Evolutionary conservation across 202 grass and related monocot species (phyloP), one percentile per base, ranked within the genome.

Genomic region (Miscanthus sacchariflorus): DNA sequence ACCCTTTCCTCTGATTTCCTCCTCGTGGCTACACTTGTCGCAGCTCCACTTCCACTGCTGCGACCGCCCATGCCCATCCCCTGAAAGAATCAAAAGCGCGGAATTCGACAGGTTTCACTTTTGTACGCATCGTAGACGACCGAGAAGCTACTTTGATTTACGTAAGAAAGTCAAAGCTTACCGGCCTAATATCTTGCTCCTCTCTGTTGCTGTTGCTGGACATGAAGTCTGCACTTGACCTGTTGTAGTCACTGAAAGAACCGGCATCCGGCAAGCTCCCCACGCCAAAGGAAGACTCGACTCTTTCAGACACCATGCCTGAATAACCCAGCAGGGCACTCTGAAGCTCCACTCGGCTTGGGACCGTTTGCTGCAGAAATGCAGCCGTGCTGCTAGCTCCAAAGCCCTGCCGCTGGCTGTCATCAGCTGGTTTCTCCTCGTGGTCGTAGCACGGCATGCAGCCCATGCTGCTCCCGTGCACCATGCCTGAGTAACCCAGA

Each of bases 1-100:
- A 70, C 59, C 58, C 30, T 70, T 46, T 84, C 87, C 78, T 91
- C 91, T 40, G 89, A 71, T 91, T 80, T 93, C 76, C 83, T 95
- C 73, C 80, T 93, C 45, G 90, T 88, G 27, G 74, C 54, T 43
- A 85, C 88, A 76, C 85, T 83, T 39, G 36, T 54, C 24, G 46
- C 75, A 5, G 81, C 77, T 79, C 81, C 88, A 75, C 70, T 90
- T 84, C 72, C 74, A 70, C 72, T 68, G 24, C 87, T 91, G 52
- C 90, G 87, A 66, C 74, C 79, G 39, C 43, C 48, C 80, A 77
- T 79, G 39, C 43, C 48, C 80, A 77, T 90, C 74, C 77, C 66
- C 93, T 97, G 79, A n/a, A 87, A 85, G 64, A 89, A 84, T 13
- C 48, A 52, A 52, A 83, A 82, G 43, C 7, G 43, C 21, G 70